Percentiles rank a stretch among this genome's conserved stretches.
These are phyloP conservation scores for Candida namnaoensis DNA, from an alignment of 805 yeast species.

Conservation along the genomic window DNA sequence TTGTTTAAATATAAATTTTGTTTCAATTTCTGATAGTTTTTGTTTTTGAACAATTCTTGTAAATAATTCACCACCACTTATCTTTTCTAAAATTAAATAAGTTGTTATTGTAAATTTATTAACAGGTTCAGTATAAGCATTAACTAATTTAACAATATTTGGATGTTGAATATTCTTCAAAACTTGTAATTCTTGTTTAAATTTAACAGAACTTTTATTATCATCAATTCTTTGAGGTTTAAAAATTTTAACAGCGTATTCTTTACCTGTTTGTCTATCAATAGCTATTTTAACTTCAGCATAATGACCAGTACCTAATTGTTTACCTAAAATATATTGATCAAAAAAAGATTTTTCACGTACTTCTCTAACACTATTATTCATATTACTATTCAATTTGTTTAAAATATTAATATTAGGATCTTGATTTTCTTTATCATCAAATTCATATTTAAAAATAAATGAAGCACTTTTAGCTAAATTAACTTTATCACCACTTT, in stretches of 20 bases:
- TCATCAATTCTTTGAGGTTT: constrained; percentile 42
- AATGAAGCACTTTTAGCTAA: constrained; percentile 49
- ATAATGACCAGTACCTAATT: constrained; percentile 71
- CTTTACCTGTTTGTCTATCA: constrained; percentile 45
- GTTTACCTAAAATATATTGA: constrained; percentile 38
- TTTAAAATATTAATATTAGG: constrained; percentile 4
- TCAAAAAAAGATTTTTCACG: constrained; percentile 40
- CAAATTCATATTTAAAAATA: constrained; percentile 33
- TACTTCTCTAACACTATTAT: too few relatives aligned
- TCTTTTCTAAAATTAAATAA: constrained; percentile 63
- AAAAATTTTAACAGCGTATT: constrained; percentile 70
- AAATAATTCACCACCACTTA: constrained; percentile 69
- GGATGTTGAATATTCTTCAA: constrained; percentile 59
- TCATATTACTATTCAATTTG: too few relatives aligned
- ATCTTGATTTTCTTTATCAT: constrained; percentile 10
- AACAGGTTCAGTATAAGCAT: constrained; percentile 48
- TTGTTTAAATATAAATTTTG: constrained; percentile 56
- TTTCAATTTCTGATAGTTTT: constrained; percentile 50
- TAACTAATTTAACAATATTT: constrained; percentile 59
- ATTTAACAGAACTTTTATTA: constrained; percentile 27
- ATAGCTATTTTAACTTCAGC: constrained; percentile 73
- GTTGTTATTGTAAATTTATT: constrained; percentile 32
- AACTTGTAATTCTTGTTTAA: constrained; percentile 62
- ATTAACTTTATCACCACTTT: constrained; percentile 55
- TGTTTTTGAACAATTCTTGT: constrained; percentile 63